These are phyloP conservation scores for Tolypocladium cylindrosporum DNA, from an alignment of 2,329 filamentous ascomycete genomes.

Conservation along the genomic window DNA sequence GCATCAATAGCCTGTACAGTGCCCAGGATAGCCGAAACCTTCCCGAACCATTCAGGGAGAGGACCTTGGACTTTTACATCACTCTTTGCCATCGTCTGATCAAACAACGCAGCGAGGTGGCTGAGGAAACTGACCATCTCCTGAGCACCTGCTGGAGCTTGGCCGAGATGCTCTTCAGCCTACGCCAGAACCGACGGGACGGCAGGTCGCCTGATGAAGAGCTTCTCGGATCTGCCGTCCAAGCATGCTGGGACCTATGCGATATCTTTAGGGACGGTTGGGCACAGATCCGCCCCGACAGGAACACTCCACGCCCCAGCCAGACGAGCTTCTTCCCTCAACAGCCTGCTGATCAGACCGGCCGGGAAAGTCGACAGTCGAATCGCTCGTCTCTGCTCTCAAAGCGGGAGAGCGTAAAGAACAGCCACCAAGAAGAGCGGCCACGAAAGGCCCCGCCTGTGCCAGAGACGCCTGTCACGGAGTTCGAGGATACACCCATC, in stretches of 20 bases:
- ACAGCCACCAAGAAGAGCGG: constrained; percentile 33
- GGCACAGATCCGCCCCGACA: constrained; percentile 78
- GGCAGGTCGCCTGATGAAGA: constrained; percentile 69
- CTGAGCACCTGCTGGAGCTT: constrained; percentile 81
- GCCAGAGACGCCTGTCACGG: constrained; percentile 87
- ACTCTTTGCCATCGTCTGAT: constrained; percentile 91
- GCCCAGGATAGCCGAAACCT: constrained; percentile 71
- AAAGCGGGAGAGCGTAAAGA: constrained; percentile 43
- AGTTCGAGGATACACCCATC: constrained; percentile 84
- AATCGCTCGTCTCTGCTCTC: constrained; percentile 41
- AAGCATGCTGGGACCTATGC: constrained; percentile 90
- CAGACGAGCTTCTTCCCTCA: constrained; percentile 59
- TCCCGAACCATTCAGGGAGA: constrained; percentile 77
- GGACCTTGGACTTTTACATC: constrained; percentile 89
- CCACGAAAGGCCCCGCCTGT: constrained; percentile 38
- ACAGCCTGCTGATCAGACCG: constrained; percentile 39
- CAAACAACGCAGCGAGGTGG: constrained; percentile 76
- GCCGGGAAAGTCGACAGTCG: constrained; percentile 37
- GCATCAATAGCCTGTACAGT: constrained; percentile 58
- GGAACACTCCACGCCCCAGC: constrained; percentile 73
- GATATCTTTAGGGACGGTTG: constrained; percentile 89
- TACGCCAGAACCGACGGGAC: constrained; percentile 73
- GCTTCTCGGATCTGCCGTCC: constrained; percentile 74
- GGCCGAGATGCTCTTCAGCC: constrained; percentile 85
- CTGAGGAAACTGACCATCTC: constrained; percentile 74